Evolutionary conservation across 148 eudicot species (phyloP).

Genomic region (Nepenthes mirabilis): DNA sequence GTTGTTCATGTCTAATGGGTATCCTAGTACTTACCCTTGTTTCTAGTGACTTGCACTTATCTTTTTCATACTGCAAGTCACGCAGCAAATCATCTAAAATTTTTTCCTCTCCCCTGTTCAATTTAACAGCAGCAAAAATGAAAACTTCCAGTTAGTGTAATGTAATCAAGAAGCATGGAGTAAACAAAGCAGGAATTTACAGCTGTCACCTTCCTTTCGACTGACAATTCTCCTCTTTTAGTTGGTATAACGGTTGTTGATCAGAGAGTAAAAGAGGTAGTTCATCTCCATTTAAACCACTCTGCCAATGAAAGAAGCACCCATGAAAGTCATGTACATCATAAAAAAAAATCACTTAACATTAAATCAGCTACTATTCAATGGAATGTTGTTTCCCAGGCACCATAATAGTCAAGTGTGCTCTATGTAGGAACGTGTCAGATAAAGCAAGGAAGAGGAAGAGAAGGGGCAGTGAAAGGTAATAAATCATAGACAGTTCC

Average conservation of each 20-base stretch:
- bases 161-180: background rate
- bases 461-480: no score
- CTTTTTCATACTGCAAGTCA: constrained; percentile 38
- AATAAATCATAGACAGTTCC: no score
- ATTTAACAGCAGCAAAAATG: constrained; percentile 16
- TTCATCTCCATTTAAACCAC: constrained; percentile 9
- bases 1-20: background rate
- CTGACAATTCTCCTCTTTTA: constrained; percentile 42
- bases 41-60: constrained; percentile 32
- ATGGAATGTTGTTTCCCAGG: no score
- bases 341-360: background rate
- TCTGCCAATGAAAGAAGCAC: constrained; percentile 20
- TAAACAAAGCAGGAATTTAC: background rate
- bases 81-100: constrained; percentile 17
- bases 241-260: constrained; percentile 17
- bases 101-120: constrained; percentile 27
- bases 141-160: constrained; percentile 1
- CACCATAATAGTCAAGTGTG: no score
- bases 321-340: background rate
- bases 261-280: constrained; percentile 10
- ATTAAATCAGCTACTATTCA: background rate
- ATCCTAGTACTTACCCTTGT: constrained; percentile 22
- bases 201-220: constrained; percentile 38
- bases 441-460: no score
- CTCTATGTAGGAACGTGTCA: no score